These are phyloP conservation scores for Hirsutella thompsonii DNA, from an alignment of 2,329 filamentous ascomycete species.

Conservation along the genomic window DNA sequence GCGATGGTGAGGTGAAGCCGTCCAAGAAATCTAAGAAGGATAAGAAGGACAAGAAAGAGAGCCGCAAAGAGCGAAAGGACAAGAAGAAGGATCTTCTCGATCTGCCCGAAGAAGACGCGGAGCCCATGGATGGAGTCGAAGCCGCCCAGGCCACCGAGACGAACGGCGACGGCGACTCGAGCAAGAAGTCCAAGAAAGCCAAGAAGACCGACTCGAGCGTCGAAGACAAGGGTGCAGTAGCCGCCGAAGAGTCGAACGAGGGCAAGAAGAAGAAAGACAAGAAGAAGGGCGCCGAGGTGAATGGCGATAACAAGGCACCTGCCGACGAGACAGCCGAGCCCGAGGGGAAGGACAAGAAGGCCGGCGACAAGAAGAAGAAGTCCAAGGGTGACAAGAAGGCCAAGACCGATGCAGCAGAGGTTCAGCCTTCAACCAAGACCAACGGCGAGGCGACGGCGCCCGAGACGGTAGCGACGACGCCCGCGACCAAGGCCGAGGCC, in stretches of 20 bases:
- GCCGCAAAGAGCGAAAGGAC: slow-evolving; percentile 12
- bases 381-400: slow-evolving; percentile 14
- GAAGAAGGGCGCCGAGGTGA: slow-evolving; percentile 10
- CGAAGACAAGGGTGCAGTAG: not conserved
- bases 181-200: slow-evolving; percentile 13
- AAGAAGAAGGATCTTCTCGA: slow-evolving; percentile 22
- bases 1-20: slow-evolving; percentile 14
- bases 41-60: slow-evolving; percentile 20
- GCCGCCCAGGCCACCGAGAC: slow-evolving; percentile 2
- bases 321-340: slow-evolving; percentile 8
- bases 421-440: slow-evolving; percentile 10
- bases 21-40: slow-evolving; percentile 17
- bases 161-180: slow-evolving; percentile 9
- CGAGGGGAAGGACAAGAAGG: slow-evolving; percentile 11
- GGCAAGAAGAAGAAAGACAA: slow-evolving; percentile 12
- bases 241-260: slow-evolving; percentile 4
- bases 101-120: slow-evolving; percentile 19
- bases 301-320: not conserved
- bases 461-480: slow-evolving; percentile 8
- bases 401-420: slow-evolving; percentile 9
- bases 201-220: slow-evolving; percentile 7
- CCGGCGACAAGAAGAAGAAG: slow-evolving; percentile 9
- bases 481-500: not conserved
- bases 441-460: slow-evolving; percentile 12
- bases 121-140: slow-evolving; percentile 1